Evolutionary conservation across 371 early-diverging fungal species (phyloP), one percentile per base, ranked within the genome.

Genomic region (Zychaea mexicana): DNA sequence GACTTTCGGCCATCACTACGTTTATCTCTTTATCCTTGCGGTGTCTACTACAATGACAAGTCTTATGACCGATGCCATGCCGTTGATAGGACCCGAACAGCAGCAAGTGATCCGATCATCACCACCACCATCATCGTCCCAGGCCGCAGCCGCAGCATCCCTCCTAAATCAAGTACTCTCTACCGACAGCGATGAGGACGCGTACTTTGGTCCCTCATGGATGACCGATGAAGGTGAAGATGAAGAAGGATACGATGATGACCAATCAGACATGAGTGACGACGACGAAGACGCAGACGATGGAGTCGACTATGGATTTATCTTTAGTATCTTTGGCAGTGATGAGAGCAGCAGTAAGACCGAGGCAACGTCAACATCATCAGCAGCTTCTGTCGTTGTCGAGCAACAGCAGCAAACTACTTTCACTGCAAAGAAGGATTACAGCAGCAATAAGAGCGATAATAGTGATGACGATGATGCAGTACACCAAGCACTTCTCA

Each of bases 121-220:
- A 5, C 1, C 49, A 9, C 2, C 49, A 22, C 24, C 49, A 3
- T 42, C 42, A 12, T 42, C 42, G n/a, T 42, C 42, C 3, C 42
- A 42, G n/a, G 42, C 42, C 49, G 49, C 21, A 45, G 45, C 45
- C 12, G 45, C 49, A 39, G 59, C 19, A 39, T 42, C 33, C 3
- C 33, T 54, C 17, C 21, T 58, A n/a, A 58, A 58, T 27, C 59
- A 58, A 28, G 38, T 58, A 15, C 36, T 58, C n/a, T 58, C 59
- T 2, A 39, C 38, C 28, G 59, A 58, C 27, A 58, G 59, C 24
- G 59, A 58, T 28, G 59, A 58, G 28, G 59, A 58, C 15, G 59
- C 38, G 27, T 58, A 42, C 26, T 58, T 58, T 45, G 59, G 59
- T 26, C 19, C 24, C 1, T n/a, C 59, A 8, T 58, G 59, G 59